phyloP scores from a whole-genome alignment of 1,139 yeast species.

The Yamadazyma diddensiae region DNA sequence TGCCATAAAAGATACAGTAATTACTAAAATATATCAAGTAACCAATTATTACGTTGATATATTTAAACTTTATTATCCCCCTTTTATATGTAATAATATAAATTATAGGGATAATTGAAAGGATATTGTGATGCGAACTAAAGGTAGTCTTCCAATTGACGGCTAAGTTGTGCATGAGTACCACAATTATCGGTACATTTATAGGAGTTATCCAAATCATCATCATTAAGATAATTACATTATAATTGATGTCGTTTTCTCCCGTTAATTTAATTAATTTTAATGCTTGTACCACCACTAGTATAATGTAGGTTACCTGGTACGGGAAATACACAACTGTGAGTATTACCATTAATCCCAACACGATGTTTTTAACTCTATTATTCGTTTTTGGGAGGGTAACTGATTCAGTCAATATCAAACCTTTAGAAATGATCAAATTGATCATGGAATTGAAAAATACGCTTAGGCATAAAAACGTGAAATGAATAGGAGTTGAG shows the following conservation, averaged over 20 bases:
- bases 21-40: constrained; percentile 43
- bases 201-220: constrained; percentile 70
- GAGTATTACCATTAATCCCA: constrained; percentile 7
- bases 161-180: constrained; percentile 66
- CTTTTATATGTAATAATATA: constrained; percentile 25
- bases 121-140: constrained; percentile 69
- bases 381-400: constrained; percentile 3
- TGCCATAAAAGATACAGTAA: constrained; percentile 62
- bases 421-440: constrained; percentile 1
- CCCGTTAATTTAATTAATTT: constrained; percentile 36
- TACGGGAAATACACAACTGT: constrained; percentile 59
- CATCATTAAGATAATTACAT: constrained; percentile 50
- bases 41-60: constrained; percentile 20
- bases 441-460: constrained; percentile 9
- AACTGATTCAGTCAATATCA: constrained; percentile 1
- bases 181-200: constrained; percentile 65
- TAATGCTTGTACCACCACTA: constrained; percentile 50
- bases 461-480: constrained; percentile 10
- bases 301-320: constrained; percentile 68
- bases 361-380: constrained; percentile 5
- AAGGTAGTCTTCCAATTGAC: constrained; percentile 74
- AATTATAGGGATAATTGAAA: constrained; percentile 65
- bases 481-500: constrained; percentile 6
- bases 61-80: constrained; percentile 8
- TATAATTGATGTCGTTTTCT: constrained; percentile 42